A percentile compares a stretch with the other conserved stretches of the same genome.
These are phyloP conservation scores for Aspergillus mulundensis DNA, from an alignment of 495 filamentous ascomycete genomes.

Conservation along the genomic window DNA sequence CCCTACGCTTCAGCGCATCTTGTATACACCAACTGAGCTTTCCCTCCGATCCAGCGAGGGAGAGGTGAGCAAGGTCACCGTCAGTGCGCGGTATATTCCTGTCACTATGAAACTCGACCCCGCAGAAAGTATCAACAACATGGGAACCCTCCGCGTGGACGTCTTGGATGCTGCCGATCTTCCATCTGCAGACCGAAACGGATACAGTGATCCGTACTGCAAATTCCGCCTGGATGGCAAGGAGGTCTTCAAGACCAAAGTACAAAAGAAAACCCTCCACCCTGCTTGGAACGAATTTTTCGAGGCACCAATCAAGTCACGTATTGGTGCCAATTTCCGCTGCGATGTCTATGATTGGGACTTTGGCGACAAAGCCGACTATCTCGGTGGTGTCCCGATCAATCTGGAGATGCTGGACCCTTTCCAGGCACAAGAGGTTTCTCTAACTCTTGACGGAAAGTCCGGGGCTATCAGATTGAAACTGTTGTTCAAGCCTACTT, in stretches of 20 bases:
- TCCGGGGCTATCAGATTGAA: conserved; percentile 77
- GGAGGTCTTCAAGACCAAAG: conserved; percentile 86
- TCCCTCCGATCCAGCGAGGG: conserved; percentile 71
- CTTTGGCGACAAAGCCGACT: conserved; percentile 86
- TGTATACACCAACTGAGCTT: conserved; percentile 88
- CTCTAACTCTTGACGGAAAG: conserved; percentile 80
- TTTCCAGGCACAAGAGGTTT: conserved; percentile 68
- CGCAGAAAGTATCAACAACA: conserved; percentile 96
- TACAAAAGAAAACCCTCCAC: conserved; percentile 92
- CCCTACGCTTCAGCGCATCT: conserved; percentile 76
- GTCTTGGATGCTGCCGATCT: conserved; percentile 85
- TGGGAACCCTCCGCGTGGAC: conserved; percentile 87
- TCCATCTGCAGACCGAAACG: conserved; percentile 89
- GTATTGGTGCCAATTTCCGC: conserved; percentile 80
- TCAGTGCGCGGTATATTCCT: conserved; percentile 91
- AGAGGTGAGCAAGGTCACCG: conserved; percentile 72
- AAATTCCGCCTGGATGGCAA: conserved; percentile 87
- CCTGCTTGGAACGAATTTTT: conserved; percentile 96
- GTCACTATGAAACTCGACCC: conserved; percentile 91
- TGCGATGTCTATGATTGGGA: conserved; percentile 93
- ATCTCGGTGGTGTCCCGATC: conserved; percentile 71
- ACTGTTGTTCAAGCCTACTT: conserved; percentile 90
- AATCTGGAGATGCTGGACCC: conserved; percentile 80
- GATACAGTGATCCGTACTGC: conserved; percentile 94
- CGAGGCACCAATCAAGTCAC: conserved; percentile 72